These are phyloP conservation scores for Amphicarpaea edgeworthii DNA, from an alignment of 306 rosid genomes.

Conservation along the genomic window DNA sequence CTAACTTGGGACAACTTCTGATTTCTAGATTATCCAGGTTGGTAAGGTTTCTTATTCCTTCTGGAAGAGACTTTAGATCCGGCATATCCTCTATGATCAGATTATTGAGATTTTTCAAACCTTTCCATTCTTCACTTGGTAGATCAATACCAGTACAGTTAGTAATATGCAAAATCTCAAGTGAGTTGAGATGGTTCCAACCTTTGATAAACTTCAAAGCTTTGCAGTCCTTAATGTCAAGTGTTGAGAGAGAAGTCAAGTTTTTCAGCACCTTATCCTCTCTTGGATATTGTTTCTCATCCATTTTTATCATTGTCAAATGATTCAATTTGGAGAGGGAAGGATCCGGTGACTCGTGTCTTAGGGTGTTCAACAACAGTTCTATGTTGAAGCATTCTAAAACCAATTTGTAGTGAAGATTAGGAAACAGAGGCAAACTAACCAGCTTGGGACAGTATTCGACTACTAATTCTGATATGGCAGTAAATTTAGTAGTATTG, in stretches of 20 bases:
- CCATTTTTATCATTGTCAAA: not conserved
- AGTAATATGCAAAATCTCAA: not conserved
- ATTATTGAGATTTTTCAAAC: not conserved
- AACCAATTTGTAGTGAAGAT: not conserved
- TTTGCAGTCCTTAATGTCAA: not conserved
- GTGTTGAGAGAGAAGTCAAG: too few relatives aligned
- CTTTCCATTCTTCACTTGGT: not conserved
- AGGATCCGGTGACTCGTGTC: not conserved
- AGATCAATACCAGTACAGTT: not conserved
- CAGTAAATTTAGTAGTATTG: not conserved
- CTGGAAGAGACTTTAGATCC: not conserved
- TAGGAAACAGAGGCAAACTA: conserved; percentile 8
- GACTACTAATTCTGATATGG: not conserved
- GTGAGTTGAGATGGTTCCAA: not conserved
- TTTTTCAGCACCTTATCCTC: too few relatives aligned
- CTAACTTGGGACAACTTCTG: not conserved
- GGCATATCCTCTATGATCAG: not conserved
- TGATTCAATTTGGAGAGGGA: not conserved
- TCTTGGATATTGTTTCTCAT: too few relatives aligned
- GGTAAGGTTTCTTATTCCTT: not conserved
- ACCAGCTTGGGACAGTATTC: conserved; percentile 1
- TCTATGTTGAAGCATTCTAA: not conserved
- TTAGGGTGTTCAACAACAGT: not conserved
- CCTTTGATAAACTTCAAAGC: not conserved
- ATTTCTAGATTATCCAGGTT: not conserved